Conservation (phyloP, 2,329 filamentous ascomycete species). For the Venturia oleaginea region DNA sequence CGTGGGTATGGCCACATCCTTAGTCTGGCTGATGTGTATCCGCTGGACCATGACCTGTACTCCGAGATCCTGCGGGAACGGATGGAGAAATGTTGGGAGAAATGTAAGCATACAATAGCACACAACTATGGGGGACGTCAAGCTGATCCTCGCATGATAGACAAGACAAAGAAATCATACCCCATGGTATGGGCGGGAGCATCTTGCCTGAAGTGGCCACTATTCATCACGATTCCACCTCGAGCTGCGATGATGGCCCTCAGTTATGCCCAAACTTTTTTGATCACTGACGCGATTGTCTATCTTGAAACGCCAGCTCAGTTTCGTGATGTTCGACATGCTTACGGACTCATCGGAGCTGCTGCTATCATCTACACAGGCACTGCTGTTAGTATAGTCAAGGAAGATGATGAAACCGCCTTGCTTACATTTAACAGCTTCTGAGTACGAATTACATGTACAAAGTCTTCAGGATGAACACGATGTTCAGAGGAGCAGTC, state of each 20-base stretch:
- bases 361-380: conserved; percentile 6
- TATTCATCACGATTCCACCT: not conserved
- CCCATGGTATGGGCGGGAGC: not conserved
- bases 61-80: not conserved
- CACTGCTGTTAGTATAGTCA: not conserved
- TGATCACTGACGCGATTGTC: conserved; percentile 2
- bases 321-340: not conserved
- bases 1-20: conserved; percentile 22
- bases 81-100: conserved; percentile 8
- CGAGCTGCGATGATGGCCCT: conserved; percentile 6
- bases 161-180: conserved; percentile 6
- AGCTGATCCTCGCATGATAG: not conserved
- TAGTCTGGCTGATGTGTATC: conserved; percentile 18
- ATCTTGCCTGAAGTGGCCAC: conserved; percentile 3
- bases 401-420: not conserved
- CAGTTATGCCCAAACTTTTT: conserved; percentile 9
- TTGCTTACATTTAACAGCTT: conserved; percentile 6
- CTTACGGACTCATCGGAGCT: conserved; percentile 11
- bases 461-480: conserved; percentile 8
- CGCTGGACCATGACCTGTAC: conserved; percentile 15
- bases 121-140: not conserved
- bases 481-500: conserved; percentile 5
- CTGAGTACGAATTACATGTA: not conserved
- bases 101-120: not conserved
- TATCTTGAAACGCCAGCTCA: conserved; percentile 9